Evolutionary conservation across 176 grass and related monocot genomes (phyloP), one percentile per base, ranked within the genome.

Genomic region (Elymus sibiricus): DNA sequence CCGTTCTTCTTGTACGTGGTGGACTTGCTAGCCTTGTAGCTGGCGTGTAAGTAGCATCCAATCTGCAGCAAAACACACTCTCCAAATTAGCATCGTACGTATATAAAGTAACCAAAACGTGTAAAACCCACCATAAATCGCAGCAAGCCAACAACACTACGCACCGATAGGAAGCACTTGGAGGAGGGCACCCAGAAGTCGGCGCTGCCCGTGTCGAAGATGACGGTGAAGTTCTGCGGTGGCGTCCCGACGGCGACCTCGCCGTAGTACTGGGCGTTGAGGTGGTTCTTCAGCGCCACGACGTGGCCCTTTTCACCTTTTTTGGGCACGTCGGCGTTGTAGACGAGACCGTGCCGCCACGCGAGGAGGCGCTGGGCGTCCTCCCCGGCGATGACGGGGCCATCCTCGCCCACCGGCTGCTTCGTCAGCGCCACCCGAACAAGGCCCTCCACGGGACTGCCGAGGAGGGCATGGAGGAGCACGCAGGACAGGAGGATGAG

Each of bases 141-240:
- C 40, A 86, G 55, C 40, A 39, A 16, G 2, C 49, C n/a, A 47
- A 39, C 44, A 72, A 35, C 19, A 40, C 65, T 43, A 68, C 81
- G 79, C 83, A 97, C 95, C 82, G 92, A 97, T 35, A 88, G 89
- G 67, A 87, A 84, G 64, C 95, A 97, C 86, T 97, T 97, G 82
- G 92, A 90, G 84, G 95, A 97, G 43, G 95, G 90, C 77, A 97
- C 90, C 95, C 95, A 97, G 81, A 94, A 83, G 82, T 97, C 89
- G 72, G 95, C 94, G 88, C 95, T 97, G 37, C 95, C 95, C 2
- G 92, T 95, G 74, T 97, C 92, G 78, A 97, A 97, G 81, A 97
- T 92, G 78, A 97, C 90, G 5, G 92, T 97, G 82, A 97, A 97
- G 53, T 58, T 93, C 95, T 94, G 95, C 43, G 82, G 74, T 15